phyloP scores from a whole-genome alignment of 305 asterid genomes.

The Lippia alba region DNA sequence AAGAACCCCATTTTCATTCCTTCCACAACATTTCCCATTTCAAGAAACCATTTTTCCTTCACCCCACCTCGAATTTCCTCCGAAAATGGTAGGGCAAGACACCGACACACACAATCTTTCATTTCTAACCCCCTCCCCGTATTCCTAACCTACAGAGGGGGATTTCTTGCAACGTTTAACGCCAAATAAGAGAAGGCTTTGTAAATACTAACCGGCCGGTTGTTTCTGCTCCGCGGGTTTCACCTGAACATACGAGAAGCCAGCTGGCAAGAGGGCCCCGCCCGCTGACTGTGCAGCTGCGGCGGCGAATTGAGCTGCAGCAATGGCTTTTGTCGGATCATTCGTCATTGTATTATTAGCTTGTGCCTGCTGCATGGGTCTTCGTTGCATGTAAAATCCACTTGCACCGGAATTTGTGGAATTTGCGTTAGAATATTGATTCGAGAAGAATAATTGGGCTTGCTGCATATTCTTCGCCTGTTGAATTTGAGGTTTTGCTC shows the following conservation, averaged over 20 bases:
- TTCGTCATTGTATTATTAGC: conserved; percentile 50
- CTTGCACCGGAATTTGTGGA: conserved; percentile 45
- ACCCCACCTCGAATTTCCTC: not conserved
- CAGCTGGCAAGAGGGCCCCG: conserved; percentile 56
- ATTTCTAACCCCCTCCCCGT: conserved; percentile 27
- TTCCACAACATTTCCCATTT: conserved; percentile 19
- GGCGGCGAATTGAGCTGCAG: conserved; percentile 64
- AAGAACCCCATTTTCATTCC: not conserved
- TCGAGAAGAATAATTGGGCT: conserved; percentile 44
- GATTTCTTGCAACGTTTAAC: conserved; percentile 13
- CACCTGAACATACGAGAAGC: conserved; percentile 61
- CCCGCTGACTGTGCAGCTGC: conserved; percentile 46
- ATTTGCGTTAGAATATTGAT: conserved; percentile 39
- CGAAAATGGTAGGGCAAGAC: conserved; percentile 23
- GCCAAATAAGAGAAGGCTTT: not conserved
- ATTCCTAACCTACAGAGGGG: conserved; percentile 25
- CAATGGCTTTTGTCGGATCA: conserved; percentile 81
- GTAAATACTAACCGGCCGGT: conserved; percentile 54
- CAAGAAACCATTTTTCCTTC: conserved; percentile 7
- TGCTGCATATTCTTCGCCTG: conserved; percentile 51
- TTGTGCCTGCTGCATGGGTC: conserved; percentile 55
- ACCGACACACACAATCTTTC: conserved; percentile 32
- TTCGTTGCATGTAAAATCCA: conserved; percentile 61
- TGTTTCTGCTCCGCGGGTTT: conserved; percentile 71
- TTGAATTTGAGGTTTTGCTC: conserved; percentile 41